Base-by-base conservation (phyloP, 2,329 filamentous ascomycete genomes). In the Leptographium wingfieldii region DNA sequence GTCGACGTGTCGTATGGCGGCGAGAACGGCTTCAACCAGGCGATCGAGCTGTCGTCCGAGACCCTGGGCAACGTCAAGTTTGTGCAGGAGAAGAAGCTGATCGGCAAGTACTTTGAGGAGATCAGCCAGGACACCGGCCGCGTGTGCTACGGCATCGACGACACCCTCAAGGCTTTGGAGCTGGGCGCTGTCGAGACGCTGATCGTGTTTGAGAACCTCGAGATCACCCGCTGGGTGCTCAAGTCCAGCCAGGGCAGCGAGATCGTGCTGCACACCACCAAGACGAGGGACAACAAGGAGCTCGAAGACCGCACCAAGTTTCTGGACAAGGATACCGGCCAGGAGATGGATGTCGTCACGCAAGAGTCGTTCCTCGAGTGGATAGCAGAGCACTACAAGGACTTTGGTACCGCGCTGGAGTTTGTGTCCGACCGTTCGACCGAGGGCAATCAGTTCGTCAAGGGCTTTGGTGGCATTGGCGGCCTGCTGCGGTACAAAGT, bases 11-110 rank as follows among this genome's bases (percentile, higher is more conserved):
- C 92, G 16, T 99, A 99, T 70, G 94, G 94, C 73, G 94, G 94
- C 67, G 95, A 99, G 78, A 97, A 97, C 79, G 94, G 94, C 55
- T 99, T 99, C 83, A 99, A 99, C 79, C 95, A 99, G 78, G 94
- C 94, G 62, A 99, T 99, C 65, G 94, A 99, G 72, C 76, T 99
- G 69, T 87, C 94, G 31, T 84, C 91, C 9, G 95, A 99, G 80
- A 99, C 94, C 9, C 83, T 99, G 55, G 89, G 92, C 75, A 99
- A 97, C 72, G 94, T 99, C 82, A 99, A 99, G 78, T 99, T 99
- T 74, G 96, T 99, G 73, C 94, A 99, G 76, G 94, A 99, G 82
- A 99, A 99, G 87, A 99, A 96, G 80, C 85, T 99, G 64, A 99
- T 99, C 70, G 92, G 92, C 73, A 91, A 89, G 72, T 99, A 99